Conservation (phyloP, 2,329 filamentous ascomycete genomes). For the Aspergillus flavus region DNA sequence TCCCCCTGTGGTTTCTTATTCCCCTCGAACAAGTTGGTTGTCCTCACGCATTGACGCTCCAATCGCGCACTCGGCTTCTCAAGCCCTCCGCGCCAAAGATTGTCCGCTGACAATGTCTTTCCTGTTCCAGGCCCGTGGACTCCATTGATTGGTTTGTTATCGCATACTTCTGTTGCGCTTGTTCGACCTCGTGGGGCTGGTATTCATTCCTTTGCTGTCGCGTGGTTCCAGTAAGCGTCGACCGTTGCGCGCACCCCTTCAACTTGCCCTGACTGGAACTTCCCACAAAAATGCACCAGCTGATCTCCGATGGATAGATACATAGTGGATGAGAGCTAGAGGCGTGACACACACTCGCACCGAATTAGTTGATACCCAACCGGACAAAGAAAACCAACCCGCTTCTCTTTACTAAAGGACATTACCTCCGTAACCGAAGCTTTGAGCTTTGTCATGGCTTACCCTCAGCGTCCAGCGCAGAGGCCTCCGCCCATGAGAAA, state of each 20-base stretch:
- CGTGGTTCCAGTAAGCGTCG: slow-evolving; percentile 4
- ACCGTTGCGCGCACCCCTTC: background rate
- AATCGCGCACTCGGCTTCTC: slow-evolving; percentile 15
- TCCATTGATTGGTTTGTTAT: background rate
- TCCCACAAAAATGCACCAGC: background rate
- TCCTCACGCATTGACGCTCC: slow-evolving; percentile 12
- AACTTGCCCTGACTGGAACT: background rate
- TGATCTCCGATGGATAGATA: background rate
- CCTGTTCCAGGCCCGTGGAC: background rate
- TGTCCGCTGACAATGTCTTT: slow-evolving; percentile 17
- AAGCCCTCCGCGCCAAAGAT: slow-evolving; percentile 12
- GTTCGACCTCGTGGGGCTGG: background rate
- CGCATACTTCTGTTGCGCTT: background rate
- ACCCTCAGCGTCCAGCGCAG: slow-evolving; percentile 36
- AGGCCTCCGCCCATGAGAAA: slow-evolving; percentile 38
- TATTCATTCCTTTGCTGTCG: background rate
- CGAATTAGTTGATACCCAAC: background rate
- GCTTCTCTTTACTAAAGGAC: background rate
- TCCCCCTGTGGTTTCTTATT: background rate
- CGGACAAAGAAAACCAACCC: background rate
- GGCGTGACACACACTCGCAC: background rate
- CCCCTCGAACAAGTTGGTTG: slow-evolving; percentile 15
- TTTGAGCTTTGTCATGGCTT: slow-evolving; percentile 35
- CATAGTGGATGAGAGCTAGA: background rate
- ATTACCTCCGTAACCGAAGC: background rate